Evolutionary conservation across 305 asterid species (phyloP).

Genomic region (Solanum hybrid): DNA sequence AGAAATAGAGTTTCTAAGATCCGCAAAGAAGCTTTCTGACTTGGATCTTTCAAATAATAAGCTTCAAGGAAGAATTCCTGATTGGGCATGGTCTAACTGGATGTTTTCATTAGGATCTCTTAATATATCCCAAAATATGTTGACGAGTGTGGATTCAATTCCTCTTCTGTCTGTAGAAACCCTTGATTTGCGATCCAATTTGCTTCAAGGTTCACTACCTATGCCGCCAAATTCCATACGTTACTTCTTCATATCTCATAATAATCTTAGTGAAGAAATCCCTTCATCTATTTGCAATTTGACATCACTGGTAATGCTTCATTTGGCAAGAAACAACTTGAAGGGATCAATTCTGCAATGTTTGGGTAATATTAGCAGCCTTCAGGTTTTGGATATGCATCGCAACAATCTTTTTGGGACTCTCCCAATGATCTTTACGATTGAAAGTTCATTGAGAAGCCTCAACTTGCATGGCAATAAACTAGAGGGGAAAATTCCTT

Average conservation of each 20-base stretch:
- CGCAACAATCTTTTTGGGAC: neutral
- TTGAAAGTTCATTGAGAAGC: neutral
- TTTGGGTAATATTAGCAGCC: neutral
- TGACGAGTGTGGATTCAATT: neutral
- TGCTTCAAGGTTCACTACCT: neutral
- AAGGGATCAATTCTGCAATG: neutral
- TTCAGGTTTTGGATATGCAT: neutral
- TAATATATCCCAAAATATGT: neutral
- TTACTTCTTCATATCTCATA: neutral
- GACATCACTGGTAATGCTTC: neutral
- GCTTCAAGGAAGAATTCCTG: neutral
- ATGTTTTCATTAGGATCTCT: neutral
- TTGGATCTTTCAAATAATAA: neutral
- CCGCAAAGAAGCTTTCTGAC: neutral
- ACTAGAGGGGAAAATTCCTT: neutral
- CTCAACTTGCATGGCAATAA: neutral
- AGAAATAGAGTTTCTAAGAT: neutral
- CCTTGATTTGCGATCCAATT: neutral
- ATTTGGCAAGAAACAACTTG: neutral
- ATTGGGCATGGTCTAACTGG: neutral
- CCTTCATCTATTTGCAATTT: neutral
- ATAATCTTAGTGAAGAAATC: neutral
- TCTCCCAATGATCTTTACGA: neutral
- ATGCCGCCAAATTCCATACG: neutral
- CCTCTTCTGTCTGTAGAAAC: neutral